phyloP scores from a whole-genome alignment of 139 green algal species.

The Diplosphaera chodatii region DNA sequence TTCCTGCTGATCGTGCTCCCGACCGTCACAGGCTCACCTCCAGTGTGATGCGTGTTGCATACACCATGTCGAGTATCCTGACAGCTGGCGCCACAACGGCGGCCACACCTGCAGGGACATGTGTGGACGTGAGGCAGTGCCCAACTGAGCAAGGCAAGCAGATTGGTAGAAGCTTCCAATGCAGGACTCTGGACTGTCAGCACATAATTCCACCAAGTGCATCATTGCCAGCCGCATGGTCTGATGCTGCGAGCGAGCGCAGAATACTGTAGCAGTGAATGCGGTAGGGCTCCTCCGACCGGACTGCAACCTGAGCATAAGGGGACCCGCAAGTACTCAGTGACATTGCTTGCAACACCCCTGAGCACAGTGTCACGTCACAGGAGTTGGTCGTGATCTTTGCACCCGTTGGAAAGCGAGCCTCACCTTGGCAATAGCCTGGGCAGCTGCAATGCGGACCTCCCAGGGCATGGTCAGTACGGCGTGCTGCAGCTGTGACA shows the following conservation, averaged over 20 bases:
- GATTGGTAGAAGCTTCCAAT: not conserved
- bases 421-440: conserved; percentile 43
- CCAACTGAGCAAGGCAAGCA: not conserved
- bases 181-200: too few species aligned
- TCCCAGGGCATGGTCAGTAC: conserved; percentile 34
- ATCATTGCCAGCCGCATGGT: conserved; percentile 14
- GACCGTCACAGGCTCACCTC: too few species aligned
- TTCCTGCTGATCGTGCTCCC: too few species aligned
- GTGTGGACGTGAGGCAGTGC: too few species aligned
- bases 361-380: too few species aligned
- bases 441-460: conserved; percentile 27
- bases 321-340: too few species aligned
- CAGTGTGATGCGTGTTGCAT: conserved; percentile 32
- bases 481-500: conserved; percentile 36
- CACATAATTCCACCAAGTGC: conserved; percentile 27
- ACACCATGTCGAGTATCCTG: conserved; percentile 67
- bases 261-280: conserved; percentile 77
- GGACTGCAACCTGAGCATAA: conserved; percentile 62
- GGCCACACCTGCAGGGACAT: conserved; percentile 35
- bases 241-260: conserved; percentile 4
- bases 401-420: too few species aligned
- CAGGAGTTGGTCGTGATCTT: too few species aligned
- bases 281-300: conserved; percentile 72
- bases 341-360: too few species aligned
- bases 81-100: conserved; percentile 38